phyloP scores from a whole-genome alignment of 192 early-diverging fungal genomes.

The Neocallimastix lanati region DNA sequence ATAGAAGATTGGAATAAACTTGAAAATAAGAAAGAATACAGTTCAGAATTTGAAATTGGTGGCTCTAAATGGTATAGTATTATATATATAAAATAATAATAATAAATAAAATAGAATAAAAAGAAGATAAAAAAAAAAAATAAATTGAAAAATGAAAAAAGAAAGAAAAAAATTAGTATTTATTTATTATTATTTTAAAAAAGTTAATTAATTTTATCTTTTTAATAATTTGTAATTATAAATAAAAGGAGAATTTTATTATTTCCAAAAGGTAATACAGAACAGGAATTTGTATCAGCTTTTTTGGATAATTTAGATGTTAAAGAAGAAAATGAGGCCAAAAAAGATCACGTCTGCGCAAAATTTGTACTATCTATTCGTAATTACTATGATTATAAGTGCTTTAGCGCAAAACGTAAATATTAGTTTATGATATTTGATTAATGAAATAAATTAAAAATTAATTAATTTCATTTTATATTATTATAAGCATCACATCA shows the following conservation, averaged over 20 bases:
- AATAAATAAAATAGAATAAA: too few species aligned
- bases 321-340: conserved; percentile 13
- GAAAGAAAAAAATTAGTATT: too few species aligned
- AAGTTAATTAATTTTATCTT: too few species aligned
- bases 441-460: too few species aligned
- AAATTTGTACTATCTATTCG: conserved; percentile 61
- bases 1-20: neutral
- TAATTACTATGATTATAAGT: conserved; percentile 46
- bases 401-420: neutral
- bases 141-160: too few species aligned
- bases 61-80: neutral
- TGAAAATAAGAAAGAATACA: neutral
- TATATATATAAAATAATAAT: too few species aligned
- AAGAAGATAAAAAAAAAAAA: too few species aligned
- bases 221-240: too few species aligned
- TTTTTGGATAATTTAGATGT: conserved; percentile 76
- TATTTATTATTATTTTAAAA: too few species aligned
- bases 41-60: neutral
- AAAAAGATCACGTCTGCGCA: conserved; percentile 65
- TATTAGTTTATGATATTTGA: neutral
- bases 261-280: conserved; percentile 76
- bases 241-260: conserved; percentile 58
- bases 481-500: conserved; percentile 45
- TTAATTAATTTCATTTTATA: too few species aligned
- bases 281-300: conserved; percentile 46